Base-by-base conservation (phyloP, 257 asterid genomes). In the Haberlea rhodopensis region DNA sequence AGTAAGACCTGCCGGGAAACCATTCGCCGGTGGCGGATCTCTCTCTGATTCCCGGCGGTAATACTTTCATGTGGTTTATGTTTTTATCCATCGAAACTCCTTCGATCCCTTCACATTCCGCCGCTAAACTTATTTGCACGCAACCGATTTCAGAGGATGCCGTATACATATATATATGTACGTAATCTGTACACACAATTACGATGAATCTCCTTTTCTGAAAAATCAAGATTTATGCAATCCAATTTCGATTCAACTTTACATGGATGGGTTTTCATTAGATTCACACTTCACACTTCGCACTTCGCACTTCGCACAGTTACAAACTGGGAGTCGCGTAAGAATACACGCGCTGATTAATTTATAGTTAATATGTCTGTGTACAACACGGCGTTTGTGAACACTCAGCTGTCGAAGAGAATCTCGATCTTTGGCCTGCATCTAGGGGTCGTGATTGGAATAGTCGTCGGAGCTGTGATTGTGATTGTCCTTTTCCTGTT, bases 361-460 rank as follows among this genome's bases (percentile, higher is more conserved):
- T 40, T 13, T 11, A 0, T 13, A 40, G 48, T 18, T 6, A 70
- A 80, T 56, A 92, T 92, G 98, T 66, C 96, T 13, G 78, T 82
- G 31, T 82, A 76, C 51, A 85, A 89, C 72, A 81, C 88, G 43
- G 61, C 83, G 68, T 84, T 87, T 55, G 84, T 81, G 65, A 78
- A 89, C 78, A 76, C 71, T 20, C 80, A 87, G 79, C 78, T 92
- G 18, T 87, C 97, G 25, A 87, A 87, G 76, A 78, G 69, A 51
- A 89, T 96, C 20, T 82, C 94, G 75, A 87, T 92, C 63, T 92
- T 89, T 24, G 96, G 97, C 37, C 76, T 92, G 62, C 87, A 76
- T 40, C 81, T 92, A n/a, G 82, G 97, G 96, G 92, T 81, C 51
- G 95, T 92, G 53, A 89, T 91, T 58, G 98, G 98, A 57, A 82